Evolutionary conservation across 805 yeast genomes (phyloP).

Genomic region (Candida germanica): DNA sequence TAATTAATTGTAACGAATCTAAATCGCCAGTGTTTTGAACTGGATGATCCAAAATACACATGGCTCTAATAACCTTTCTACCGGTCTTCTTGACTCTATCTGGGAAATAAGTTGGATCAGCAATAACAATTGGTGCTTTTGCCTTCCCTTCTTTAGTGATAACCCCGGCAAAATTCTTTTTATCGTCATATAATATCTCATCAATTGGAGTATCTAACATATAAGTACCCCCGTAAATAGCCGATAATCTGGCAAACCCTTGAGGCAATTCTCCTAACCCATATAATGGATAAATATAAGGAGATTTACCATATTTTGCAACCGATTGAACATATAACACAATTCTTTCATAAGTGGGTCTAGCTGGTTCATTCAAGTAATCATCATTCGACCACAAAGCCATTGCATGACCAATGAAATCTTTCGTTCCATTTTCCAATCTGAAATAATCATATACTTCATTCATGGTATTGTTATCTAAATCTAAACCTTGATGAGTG

Average conservation of each 20-base stretch:
- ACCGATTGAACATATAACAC: constrained; percentile 84
- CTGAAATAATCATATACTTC: constrained; percentile 88
- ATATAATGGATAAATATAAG: constrained; percentile 91
- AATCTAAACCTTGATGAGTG: constrained; percentile 82
- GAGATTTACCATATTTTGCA: constrained; percentile 93
- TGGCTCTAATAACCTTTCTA: constrained; percentile 71
- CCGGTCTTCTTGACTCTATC: constrained; percentile 72
- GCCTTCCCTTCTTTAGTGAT: constrained; percentile 89
- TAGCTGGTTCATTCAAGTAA: constrained; percentile 82
- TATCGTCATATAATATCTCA: constrained; percentile 72
- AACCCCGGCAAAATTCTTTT: constrained; percentile 73
- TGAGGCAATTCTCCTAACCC: constrained; percentile 99
- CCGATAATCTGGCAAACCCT: constrained; percentile 95
- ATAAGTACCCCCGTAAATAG: constrained; percentile 97
- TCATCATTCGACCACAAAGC: constrained; percentile 94
- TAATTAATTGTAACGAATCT: constrained; percentile 89
- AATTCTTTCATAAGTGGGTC: constrained; percentile 87
- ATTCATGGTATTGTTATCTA: constrained; percentile 87
- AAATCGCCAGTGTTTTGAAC: constrained; percentile 76
- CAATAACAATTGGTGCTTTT: constrained; percentile 88
- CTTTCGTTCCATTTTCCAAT: constrained; percentile 87
- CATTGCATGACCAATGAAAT: constrained; percentile 98
- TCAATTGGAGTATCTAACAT: constrained; percentile 97
- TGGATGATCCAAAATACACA: constrained; percentile 89
- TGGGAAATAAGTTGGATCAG: constrained; percentile 98